phyloP scores from a whole-genome alignment of 192 early-diverging fungal genomes.

The Coemansia sp. region DNA sequence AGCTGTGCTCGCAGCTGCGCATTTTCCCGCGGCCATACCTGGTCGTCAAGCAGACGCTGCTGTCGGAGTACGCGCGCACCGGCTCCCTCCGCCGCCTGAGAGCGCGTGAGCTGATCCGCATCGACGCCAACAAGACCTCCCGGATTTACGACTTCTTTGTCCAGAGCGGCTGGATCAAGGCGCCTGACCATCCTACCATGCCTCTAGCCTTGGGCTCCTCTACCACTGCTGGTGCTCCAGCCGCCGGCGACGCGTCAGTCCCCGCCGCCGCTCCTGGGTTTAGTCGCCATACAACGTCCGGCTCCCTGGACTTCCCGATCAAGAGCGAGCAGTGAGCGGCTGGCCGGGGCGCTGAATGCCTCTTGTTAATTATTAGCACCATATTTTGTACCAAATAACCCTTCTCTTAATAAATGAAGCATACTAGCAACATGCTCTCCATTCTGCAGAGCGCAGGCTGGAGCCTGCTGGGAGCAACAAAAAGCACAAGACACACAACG shows the following conservation, averaged over 20 bases:
- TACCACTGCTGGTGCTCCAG: not conserved
- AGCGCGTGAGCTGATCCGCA: slow-evolving; percentile 85
- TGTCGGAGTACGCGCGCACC: slow-evolving; percentile 78
- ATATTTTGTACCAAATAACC: not conserved
- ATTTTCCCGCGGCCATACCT: slow-evolving; percentile 89
- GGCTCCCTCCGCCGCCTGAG: slow-evolving; percentile 74
- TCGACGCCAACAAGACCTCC: slow-evolving; percentile 89
- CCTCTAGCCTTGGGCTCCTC: slow-evolving; percentile 10
- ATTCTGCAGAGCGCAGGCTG: too few species aligned
- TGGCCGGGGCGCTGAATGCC: too few species aligned
- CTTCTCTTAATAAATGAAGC: too few species aligned
- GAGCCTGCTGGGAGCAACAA: too few species aligned
- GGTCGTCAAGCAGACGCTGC: slow-evolving; percentile 88
- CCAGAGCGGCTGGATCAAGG: slow-evolving; percentile 88
- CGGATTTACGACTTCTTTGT: slow-evolving; percentile 93
- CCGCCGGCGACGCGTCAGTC: slow-evolving; percentile 9
- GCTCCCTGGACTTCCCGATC: not conserved
- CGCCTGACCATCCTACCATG: slow-evolving; percentile 21
- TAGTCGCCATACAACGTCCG: not conserved
- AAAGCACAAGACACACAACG: too few species aligned
- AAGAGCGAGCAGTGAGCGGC: not conserved
- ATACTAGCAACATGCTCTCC: too few species aligned
- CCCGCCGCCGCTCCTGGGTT: not conserved
- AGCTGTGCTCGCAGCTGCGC: slow-evolving; percentile 78
- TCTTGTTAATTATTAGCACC: too few species aligned